Evolutionary conservation across 2,329 filamentous ascomycete species (phyloP), one percentile per base, ranked within the genome.

Genomic region (Aspergillus texensis): DNA sequence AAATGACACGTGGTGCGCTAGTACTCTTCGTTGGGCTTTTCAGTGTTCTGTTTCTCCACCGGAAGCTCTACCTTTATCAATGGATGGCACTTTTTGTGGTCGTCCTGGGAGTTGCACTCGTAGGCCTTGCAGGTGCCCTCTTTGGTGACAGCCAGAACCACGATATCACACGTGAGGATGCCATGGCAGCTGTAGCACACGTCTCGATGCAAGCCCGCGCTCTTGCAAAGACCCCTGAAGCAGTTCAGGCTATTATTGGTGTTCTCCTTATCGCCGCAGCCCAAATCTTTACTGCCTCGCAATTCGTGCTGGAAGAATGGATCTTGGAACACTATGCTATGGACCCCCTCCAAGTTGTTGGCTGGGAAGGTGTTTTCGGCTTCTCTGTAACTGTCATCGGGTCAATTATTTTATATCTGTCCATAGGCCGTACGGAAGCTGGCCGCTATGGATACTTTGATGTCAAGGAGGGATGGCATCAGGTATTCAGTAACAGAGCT

Each of bases 11-110:
- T 63, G 95, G 95, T 10, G 95, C 95, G 0, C 84, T 99, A 48
- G 94, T 99, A 3, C 85, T 99, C 8, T 99, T 99, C 71, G 95
- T 99, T 24, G 95, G 95, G 0, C 82, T 98, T 0, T 97, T 99
- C 81, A 97, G 93, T 73, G 94, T 99, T 32, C 73, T 96, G 14
- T 98, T 99, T 78, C 83, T 99, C 62, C 89, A 88, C 72, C 88
- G 93, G 55, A 90, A 88, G 70, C 84, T 99, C 39, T 87, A 89
- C 65, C 76, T 91, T n/a, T 97, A 94, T 82, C 95, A 99, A 78
- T 99, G 95, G 95, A 82, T 92, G 62, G 91, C 93, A 6, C 86
- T 99, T 6, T 85, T 94, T 58, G 88, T 96, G 34, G 95, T 98
- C 14, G 92, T 99, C 16, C 72, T 89, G 1, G 95, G 95, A 70